These are phyloP conservation scores for Luvunga scandens DNA, from an alignment of 345 rosid species.

Conservation along the genomic window DNA sequence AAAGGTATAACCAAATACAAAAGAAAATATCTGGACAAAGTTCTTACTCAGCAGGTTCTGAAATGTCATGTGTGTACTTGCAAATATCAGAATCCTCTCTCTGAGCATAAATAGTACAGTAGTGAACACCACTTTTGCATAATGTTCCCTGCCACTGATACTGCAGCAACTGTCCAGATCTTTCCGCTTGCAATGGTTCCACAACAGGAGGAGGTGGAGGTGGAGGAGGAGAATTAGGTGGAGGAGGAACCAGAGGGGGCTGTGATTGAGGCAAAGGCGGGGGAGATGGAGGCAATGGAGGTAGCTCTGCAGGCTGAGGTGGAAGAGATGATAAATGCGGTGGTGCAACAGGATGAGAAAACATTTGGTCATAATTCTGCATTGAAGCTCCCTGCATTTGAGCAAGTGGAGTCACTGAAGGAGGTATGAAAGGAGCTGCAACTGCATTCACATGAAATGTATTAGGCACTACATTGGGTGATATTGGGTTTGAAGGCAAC, in stretches of 20 bases:
- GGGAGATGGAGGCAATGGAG: constrained; percentile 49
- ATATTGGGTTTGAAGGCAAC: constrained; percentile 46
- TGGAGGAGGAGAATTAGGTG: constrained; percentile 76
- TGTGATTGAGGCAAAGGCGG: constrained; percentile 74
- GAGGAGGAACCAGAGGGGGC: constrained; percentile 83
- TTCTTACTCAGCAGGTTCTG: constrained; percentile 89
- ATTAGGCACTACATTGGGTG: constrained; percentile 47
- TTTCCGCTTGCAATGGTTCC: constrained; percentile 41
- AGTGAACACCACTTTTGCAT: constrained; percentile 91
- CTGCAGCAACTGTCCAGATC: constrained; percentile 42
- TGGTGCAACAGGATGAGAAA: constrained; percentile 47
- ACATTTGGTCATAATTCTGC: constrained; percentile 64
- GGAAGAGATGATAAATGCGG: constrained; percentile 43
- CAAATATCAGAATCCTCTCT: constrained; percentile 73
- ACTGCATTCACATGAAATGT: constrained; percentile 50
- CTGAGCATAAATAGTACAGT: constrained; percentile 70
- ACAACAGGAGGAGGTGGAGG: constrained; percentile 42
- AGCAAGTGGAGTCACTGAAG: constrained; percentile 74
- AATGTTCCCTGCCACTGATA: constrained; percentile 79
- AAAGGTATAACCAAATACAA: constrained; percentile 14
- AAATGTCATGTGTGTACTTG: constrained; percentile 61
- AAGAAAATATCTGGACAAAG: constrained; percentile 11
- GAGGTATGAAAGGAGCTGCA: constrained; percentile 65
- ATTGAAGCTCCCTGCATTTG: constrained; percentile 65
- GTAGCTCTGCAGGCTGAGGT: constrained; percentile 46